Base-by-base conservation (phyloP, 345 rosid species). In the Geranium brycei region DNA sequence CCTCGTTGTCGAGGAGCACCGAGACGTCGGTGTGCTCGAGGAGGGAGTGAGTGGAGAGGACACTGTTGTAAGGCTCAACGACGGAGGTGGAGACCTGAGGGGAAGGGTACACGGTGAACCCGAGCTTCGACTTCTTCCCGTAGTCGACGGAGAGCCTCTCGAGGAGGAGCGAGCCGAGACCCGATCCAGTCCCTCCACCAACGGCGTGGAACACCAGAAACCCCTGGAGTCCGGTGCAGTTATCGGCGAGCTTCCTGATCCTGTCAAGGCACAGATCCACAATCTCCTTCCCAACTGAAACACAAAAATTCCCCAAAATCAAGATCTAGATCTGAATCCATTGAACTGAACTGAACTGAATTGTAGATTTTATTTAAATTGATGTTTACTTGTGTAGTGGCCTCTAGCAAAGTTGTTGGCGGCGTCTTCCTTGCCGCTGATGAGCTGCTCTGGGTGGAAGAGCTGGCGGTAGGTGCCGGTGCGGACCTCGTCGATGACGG, bases 341-440 rank as follows among this genome's bases (percentile, higher is more conserved):
- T 31, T 40, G 17, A 32, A 76, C 55, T 18, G 19, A 6, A 66
- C 47, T 71, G 67, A 19, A 13, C n/a, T n/a, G n/a, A n/a, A n/a
- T n/a, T n/a, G n/a, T n/a, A n/a, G n/a, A n/a, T n/a, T n/a, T n/a
- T n/a, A n/a, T n/a, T n/a, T n/a, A n/a, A n/a, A n/a, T n/a, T n/a
- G n/a, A n/a, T 18, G 55, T 35, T n/a, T 64, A 81, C 96, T 85
- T 57, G 91, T 87, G 70, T 89, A 89, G 76, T 89, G 96, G 56
- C 96, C 95, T 77, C 96, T 85, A 57, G 96, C 93, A 74, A 87
- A 89, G 79, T 89, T 87, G 74, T 87, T 89, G 38, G 96, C 96
- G 58, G 93, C 89, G 64, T 89, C 96, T 76, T 89, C 96, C 79
- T 89, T 89, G 73, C 93, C 89, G 35, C 91, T 83, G 62, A 89